A percentile compares a stretch with the other conserved stretches of the same genome.
phyloP scores from a whole-genome alignment of 441 rosid genomes.

The Populus hybrid region DNA sequence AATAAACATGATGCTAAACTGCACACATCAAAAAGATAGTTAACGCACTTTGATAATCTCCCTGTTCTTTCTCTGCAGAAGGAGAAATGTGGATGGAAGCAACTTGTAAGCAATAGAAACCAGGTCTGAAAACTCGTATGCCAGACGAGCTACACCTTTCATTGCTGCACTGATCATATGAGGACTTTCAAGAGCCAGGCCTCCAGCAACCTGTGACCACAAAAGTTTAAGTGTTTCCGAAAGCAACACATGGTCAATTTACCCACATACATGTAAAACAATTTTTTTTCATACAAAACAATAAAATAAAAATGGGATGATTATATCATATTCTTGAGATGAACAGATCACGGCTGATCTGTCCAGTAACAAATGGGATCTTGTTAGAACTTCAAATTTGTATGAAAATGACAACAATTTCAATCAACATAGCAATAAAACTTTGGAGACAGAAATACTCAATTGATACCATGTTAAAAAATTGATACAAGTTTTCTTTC shows the following conservation, averaged over 20 bases:
- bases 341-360: not conserved
- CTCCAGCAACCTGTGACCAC: slow-evolving; percentile 76
- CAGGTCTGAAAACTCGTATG: slow-evolving; percentile 93
- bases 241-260: not conserved
- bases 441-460: slow-evolving; percentile 3
- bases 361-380: not conserved
- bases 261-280: not conserved
- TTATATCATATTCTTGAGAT: not conserved
- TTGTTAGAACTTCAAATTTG: slow-evolving; percentile 13
- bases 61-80: slow-evolving; percentile 76
- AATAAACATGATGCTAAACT: slow-evolving; percentile 16
- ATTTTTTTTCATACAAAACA: not conserved
- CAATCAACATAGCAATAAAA: not conserved
- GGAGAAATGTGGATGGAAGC: slow-evolving; percentile 85
- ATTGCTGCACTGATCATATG: slow-evolving; percentile 97
- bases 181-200: slow-evolving; percentile 91
- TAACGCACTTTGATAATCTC: slow-evolving; percentile 77
- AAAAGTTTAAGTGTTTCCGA: slow-evolving; percentile 2
- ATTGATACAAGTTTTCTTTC: slow-evolving; percentile 62
- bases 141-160: slow-evolving; percentile 91
- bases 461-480: slow-evolving; percentile 70
- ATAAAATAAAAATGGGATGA: not conserved
- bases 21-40: slow-evolving; percentile 8
- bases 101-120: slow-evolving; percentile 70
- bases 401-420: slow-evolving; percentile 9